Evolutionary conservation across 2,329 filamentous ascomycete species (phyloP).

Genomic region (Pseudovirgaria hyperparasitica): DNA sequence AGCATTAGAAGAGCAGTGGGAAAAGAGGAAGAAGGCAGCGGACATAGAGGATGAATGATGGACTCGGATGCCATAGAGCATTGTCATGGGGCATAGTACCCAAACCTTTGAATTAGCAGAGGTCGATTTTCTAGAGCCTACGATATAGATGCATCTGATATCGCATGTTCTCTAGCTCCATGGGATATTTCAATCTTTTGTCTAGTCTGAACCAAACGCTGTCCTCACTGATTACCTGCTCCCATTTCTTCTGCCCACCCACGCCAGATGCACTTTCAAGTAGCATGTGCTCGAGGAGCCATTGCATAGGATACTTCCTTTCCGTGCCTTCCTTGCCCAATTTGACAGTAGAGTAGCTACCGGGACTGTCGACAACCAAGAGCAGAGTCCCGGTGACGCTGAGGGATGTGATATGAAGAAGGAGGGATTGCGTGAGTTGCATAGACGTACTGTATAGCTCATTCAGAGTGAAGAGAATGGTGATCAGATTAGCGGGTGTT

Average conservation of each 20-base stretch:
- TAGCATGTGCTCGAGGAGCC: constrained; percentile 75
- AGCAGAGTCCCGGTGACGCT: constrained; percentile 51
- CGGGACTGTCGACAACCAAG: constrained; percentile 83
- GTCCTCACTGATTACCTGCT: constrained; percentile 61
- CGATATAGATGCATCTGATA: constrained; percentile 91
- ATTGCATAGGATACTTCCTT: constrained; percentile 83
- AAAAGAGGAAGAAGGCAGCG: constrained; percentile 28
- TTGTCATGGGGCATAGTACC: no score
- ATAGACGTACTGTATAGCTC: constrained; percentile 78
- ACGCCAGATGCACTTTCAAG: constrained; percentile 20
- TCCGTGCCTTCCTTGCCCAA: constrained; percentile 44
- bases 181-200: constrained; percentile 57
- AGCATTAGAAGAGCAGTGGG: constrained; percentile 59
- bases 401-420: constrained; percentile 53
- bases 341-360: constrained; percentile 76
- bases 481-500: constrained; percentile 42
- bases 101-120: no score
- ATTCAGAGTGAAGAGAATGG: constrained; percentile 87
- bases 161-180: constrained; percentile 85
- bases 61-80: no score
- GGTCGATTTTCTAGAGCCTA: no score
- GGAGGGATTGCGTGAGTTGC: constrained; percentile 60
- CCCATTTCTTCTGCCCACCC: constrained; percentile 40
- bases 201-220: constrained; percentile 72
- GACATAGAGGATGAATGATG: constrained; percentile 5